Evolutionary conservation across 176 grass and related monocot genomes (phyloP), one percentile per base, ranked within the genome.

Genomic region (Poa pratensis): DNA sequence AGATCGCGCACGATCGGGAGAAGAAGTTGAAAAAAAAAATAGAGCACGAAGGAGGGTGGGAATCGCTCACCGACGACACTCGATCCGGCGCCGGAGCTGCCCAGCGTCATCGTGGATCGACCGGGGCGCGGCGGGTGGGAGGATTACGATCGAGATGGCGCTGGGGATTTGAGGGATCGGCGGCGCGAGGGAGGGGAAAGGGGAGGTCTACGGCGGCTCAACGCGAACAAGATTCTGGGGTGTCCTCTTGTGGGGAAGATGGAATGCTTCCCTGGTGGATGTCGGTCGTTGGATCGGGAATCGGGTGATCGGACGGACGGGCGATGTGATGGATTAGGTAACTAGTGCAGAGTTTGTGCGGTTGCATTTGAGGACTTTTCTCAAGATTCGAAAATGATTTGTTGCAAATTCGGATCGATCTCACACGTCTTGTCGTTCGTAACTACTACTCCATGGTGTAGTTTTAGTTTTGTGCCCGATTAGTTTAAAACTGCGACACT

Each of bases 11-110:
- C 26, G 64, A 54, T 63, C 20, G 67, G 13, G 64, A 22, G 1
- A 15, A 46, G 5, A 64, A 19, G 0, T 12, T 6, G 11, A 37
- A 18, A 72, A 3, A 49, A 49, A 13, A 48, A 73, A 16, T 20
- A 42, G 12, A 18, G 20, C 7, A 6, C 7, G 14, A 9, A 0
- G 12, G 7, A 2, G 16, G 18, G 3, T 14, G 12, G 5, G 52
- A 3, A 72, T 71, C 26, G 81, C 92, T 91, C 84, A 94, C 92
- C 92, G 72, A 94, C 89, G 80, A 94, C 92, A 22, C 89, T 85
- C 61, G 89, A 94, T 89, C 92, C 92, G 80, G 88, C 82, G 72
- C 68, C 82, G 55, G 89, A 94, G 84, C 92, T 94, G 48, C 92
- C 92, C 59, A 84, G 87, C 73, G 89, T 91, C 92, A 94, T 94